These are phyloP conservation scores for Cryptosporidium baileyi DNA, from an alignment of 169 alveolate genomes.

Conservation along the genomic window DNA sequence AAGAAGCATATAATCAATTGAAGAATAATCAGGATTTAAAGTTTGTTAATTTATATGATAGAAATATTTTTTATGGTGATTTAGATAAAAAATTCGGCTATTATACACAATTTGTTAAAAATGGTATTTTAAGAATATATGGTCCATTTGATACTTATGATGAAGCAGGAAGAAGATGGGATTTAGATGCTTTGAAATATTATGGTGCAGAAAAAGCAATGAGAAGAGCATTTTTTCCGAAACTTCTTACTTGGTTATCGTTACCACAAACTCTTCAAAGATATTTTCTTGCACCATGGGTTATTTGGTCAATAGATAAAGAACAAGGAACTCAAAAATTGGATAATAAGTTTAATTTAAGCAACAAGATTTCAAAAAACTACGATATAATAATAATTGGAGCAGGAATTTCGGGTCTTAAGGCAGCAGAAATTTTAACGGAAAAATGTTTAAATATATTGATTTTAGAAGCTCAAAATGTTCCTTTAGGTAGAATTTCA, in stretches of 20 bases:
- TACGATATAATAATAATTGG: slow-evolving; percentile 54
- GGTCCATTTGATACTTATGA: slow-evolving; percentile 66
- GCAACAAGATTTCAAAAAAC: slow-evolving; percentile 11
- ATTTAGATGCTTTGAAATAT: slow-evolving; percentile 56
- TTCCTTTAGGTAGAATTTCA: slow-evolving; percentile 48
- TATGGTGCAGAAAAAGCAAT: slow-evolving; percentile 68
- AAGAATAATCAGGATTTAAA: slow-evolving; percentile 11
- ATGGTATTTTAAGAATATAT: slow-evolving; percentile 60
- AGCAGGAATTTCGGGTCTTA: slow-evolving; percentile 56
- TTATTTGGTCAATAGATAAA: slow-evolving; percentile 64
- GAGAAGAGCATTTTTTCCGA: slow-evolving; percentile 50
- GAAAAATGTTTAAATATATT: slow-evolving; percentile 16
- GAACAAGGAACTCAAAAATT: neutral
- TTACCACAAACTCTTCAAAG: slow-evolving; percentile 52
- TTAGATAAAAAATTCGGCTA: slow-evolving; percentile 20
- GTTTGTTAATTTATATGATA: slow-evolving; percentile 12
- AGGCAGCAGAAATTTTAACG: slow-evolving; percentile 25
- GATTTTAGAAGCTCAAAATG: slow-evolving; percentile 36
- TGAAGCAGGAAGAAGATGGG: slow-evolving; percentile 71
- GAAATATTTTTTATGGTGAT: slow-evolving; percentile 61
- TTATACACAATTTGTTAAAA: slow-evolving; percentile 56
- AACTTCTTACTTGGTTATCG: slow-evolving; percentile 62
- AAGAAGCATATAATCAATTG: slow-evolving; percentile 23
- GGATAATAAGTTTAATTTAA: neutral
- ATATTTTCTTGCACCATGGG: slow-evolving; percentile 68